Base-by-base conservation (phyloP, 768 basidiomycete species). In the Suillus lakei region DNA sequence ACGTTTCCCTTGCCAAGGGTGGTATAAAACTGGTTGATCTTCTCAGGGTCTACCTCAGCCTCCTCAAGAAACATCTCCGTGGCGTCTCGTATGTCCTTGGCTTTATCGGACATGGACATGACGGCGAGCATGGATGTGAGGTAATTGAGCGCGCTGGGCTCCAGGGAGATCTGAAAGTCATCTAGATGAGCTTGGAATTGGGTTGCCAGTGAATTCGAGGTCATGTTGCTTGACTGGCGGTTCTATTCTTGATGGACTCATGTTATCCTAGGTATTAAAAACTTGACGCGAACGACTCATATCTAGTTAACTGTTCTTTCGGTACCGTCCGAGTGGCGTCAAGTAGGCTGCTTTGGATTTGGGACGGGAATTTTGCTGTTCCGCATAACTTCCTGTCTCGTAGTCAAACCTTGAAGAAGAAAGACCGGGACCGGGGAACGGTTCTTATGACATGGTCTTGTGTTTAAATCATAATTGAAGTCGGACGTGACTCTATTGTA, bases 31-130 rank as follows among this genome's bases (percentile, higher is more conserved):
- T 59, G 46, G 21, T 67, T 64, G 43, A 65, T 65, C 38, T 43
- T 64, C 10, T 34, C 51, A 16, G 63, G 43, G n/a, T 67, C 64
- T 3, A 67, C 63, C 18, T 65, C 66, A 21, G 48, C 63, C 13
- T 67, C 64, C 2, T 66, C 66, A 13, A 66, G 50, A 36, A 66
- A 64, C 66, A 67, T 67, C 50, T 67, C 66, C 23, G 66, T 67
- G 32, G 64, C 39, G 18, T 67, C 64, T 21, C 64, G 55, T 21
- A 58, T 12, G 34, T 48, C 54, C 26, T 44, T 54, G 12, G 15
- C 34, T 9, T 36, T 44, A 32, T 60, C 64, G 36, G 41, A 56
- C 28, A 51, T 64, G 32, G 66, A 66, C 56, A 67, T 59, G 10
- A 60, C 63, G 6, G 44, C 58, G 38, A 67, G 64, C 66, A 65